A percentile compares a stretch with the other conserved stretches of the same genome.
These are phyloP conservation scores for Sclerospora graminicola DNA, from an alignment of 352 stramenopile genomes.

Conservation along the genomic window DNA sequence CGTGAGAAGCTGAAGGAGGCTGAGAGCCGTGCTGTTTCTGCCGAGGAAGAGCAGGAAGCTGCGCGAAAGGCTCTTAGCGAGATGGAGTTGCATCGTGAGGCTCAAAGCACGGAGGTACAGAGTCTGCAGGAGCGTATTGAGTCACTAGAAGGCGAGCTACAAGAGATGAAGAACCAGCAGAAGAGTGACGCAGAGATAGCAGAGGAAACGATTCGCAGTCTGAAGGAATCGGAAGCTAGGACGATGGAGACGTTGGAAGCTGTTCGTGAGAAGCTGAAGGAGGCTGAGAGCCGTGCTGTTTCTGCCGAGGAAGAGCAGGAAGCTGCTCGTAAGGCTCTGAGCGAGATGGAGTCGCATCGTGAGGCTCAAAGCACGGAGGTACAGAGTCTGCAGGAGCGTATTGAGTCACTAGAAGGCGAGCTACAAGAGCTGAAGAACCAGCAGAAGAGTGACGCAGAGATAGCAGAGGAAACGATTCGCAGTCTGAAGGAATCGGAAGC, in stretches of 20 bases:
- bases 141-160: constrained; percentile 12
- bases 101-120: constrained; percentile 6
- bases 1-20: constrained; percentile 2
- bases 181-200: constrained; percentile 7
- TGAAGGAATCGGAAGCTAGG: constrained; percentile 13
- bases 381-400: constrained; percentile 1
- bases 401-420: constrained; percentile 12
- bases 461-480: constrained; percentile 12
- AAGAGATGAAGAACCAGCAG: constrained; percentile 14
- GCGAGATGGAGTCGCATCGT: constrained; percentile 10
- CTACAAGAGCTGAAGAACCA: constrained; percentile 15
- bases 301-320: constrained; percentile 11
- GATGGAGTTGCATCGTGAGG: constrained; percentile 3
- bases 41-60: no score
- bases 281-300: constrained; percentile 11
- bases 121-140: not conserved
- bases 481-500: constrained; percentile 14
- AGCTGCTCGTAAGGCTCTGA: constrained; percentile 6
- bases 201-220: constrained; percentile 12
- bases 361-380: constrained; percentile 8
- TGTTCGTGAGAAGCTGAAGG: constrained; percentile 14
- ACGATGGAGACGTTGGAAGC: constrained; percentile 8
- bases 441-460: constrained; percentile 7
- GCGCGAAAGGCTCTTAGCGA: constrained; percentile 5
- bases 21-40: constrained; percentile 1